Evolutionary conservation across 805 yeast species (phyloP).

Genomic region (Saturnispora ahearnii): DNA sequence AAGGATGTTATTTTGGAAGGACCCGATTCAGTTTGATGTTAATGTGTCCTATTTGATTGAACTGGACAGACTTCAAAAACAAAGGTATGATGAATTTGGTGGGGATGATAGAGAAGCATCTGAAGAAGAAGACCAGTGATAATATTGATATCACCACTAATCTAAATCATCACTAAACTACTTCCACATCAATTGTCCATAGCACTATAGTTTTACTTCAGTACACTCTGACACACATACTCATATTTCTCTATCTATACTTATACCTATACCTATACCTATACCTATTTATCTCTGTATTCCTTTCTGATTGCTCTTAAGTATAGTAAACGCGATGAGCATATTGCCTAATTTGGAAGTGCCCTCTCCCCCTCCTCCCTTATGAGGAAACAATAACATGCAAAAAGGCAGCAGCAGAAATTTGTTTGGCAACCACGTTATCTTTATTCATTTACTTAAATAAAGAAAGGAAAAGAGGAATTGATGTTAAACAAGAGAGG

Average conservation of each 20-base stretch:
- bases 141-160: neutral
- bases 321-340: neutral
- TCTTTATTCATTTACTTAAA: neutral
- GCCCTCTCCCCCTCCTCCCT: too few species aligned
- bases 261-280: too few species aligned
- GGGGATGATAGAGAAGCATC: neutral
- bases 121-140: neutral
- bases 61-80: conserved; percentile 28
- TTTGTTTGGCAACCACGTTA: neutral
- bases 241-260: too few species aligned
- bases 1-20: conserved; percentile 41
- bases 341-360: neutral
- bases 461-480: neutral
- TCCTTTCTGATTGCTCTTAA: too few species aligned
- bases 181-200: neutral
- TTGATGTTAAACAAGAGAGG: neutral
- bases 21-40: conserved; percentile 52
- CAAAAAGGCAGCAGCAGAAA: neutral
- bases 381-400: neutral
- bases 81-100: conserved; percentile 7
- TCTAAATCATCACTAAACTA: neutral
- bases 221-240: too few species aligned
- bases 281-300: too few species aligned
- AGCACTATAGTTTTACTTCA: too few species aligned
- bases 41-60: conserved; percentile 37